Evolutionary conservation across 306 rosid species (phyloP), one percentile per base, ranked within the genome.

Genomic region (Ammopiptanthus mongolicus): DNA sequence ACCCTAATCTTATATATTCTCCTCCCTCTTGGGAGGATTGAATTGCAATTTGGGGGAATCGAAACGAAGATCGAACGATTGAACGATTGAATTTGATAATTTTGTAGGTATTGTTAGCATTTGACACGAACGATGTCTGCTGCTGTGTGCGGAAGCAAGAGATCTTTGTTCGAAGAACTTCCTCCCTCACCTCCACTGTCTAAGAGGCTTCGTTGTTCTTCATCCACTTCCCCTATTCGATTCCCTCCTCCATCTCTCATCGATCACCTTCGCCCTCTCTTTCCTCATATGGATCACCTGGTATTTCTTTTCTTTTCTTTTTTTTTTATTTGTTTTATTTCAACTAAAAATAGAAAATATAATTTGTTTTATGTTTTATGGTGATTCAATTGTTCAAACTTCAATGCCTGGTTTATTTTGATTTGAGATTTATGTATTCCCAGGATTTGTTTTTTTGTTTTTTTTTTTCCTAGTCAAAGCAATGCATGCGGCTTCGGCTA

Each of bases 61-160:
- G 48, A 19, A 6, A 34, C 34, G 53, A 15, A 2, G 47, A 41
- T 8, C 44, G 44, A 37, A 37, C 7, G 59, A 25, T 15, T 8
- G 41, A 56, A 79, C 28, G 76, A 62, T 80, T 67, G 69, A 25
- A 37, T 22, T 28, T 33, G 7, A 33, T 33, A 6, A 33, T 33
- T 69, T 57, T 41, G 57, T 56, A 8, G 47, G 48, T 25, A 31
- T 70, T 70, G 31, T 64, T 64, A 25, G 85, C 83, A 41, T 9
- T 41, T 41, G 47, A 41, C n/a, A 41, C 74, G 86, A 89, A 90
- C 84, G 82, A 92, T 95, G 99, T 95, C 97, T 90, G 97, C 97
- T 80, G 97, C 93, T 17, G 99, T 95, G 89, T 90, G 99, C 72
- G 99, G 99, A 80, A 87, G 91, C 88, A 95, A 95, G 91, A 88